A percentile compares a stretch with the other conserved stretches of the same genome.
Conservation (phyloP, 2,329 filamentous ascomycete species). For the Fusarium mexicanum region DNA sequence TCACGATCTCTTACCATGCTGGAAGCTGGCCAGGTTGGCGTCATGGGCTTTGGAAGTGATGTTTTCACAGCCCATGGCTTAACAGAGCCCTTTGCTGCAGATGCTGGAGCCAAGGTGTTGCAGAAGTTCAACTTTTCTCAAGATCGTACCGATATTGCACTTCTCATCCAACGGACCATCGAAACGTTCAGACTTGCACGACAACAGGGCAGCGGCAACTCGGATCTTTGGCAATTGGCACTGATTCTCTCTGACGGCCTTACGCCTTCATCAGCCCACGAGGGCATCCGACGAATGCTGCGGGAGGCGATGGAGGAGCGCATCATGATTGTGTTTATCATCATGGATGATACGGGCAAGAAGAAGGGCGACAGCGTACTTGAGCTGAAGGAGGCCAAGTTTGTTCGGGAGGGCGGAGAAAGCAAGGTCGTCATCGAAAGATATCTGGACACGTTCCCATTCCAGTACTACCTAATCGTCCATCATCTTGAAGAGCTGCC, state of each 20-base stretch:
- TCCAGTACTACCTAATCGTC: constrained; percentile 96
- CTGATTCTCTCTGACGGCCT: constrained; percentile 94
- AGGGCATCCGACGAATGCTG: constrained; percentile 81
- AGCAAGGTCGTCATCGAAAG: constrained; percentile 82
- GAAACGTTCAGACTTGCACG: constrained; percentile 83
- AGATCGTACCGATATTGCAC: constrained; percentile 84
- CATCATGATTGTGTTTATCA: constrained; percentile 98
- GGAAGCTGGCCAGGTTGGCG: constrained; percentile 91
- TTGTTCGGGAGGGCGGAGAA: constrained; percentile 73
- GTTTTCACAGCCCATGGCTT: constrained; percentile 90
- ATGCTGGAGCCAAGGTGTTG: constrained; percentile 83
- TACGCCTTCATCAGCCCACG: constrained; percentile 83
- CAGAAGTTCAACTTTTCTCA: constrained; percentile 87
- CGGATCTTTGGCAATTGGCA: constrained; percentile 94
- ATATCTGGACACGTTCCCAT: constrained; percentile 96
- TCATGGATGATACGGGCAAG: constrained; percentile 76
- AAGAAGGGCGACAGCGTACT: constrained; percentile 74
- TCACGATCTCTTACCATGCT: constrained; percentile 89
- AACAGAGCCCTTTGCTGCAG: constrained; percentile 78
- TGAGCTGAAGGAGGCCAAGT: constrained; percentile 87
- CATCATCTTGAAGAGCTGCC: constrained; percentile 92
- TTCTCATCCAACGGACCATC: constrained; percentile 80
- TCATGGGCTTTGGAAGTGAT: constrained; percentile 87
- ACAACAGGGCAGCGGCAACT: constrained; percentile 61
- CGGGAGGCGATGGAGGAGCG: constrained; percentile 90